Evolutionary conservation across 768 basidiomycete species (phyloP).

Genomic region (Pleurotus cornucopiae): DNA sequence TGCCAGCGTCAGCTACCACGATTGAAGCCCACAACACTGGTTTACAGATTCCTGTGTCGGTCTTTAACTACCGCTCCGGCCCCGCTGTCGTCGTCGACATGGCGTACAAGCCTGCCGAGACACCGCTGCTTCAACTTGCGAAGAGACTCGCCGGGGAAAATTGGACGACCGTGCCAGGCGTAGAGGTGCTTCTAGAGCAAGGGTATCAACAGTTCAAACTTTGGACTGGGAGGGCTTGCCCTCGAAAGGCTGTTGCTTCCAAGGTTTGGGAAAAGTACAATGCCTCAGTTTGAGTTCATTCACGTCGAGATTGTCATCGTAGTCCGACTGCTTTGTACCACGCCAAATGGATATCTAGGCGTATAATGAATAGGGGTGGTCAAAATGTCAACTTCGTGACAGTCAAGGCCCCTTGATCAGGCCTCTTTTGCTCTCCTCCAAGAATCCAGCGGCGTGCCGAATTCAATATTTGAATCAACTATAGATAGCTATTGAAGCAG

Average conservation of each 20-base stretch:
- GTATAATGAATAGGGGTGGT: too few species aligned
- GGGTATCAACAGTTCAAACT: slow-evolving; percentile 80
- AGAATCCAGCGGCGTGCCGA: neutral
- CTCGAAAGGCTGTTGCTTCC: slow-evolving; percentile 39
- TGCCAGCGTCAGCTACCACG: slow-evolving; percentile 67
- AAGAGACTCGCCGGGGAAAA: slow-evolving; percentile 33
- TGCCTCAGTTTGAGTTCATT: neutral
- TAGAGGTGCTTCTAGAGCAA: slow-evolving; percentile 86
- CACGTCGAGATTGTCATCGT: too few species aligned
- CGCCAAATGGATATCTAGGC: too few species aligned
- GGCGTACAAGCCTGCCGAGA: slow-evolving; percentile 89
- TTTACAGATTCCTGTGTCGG: slow-evolving; percentile 47
- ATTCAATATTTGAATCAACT: too few species aligned
- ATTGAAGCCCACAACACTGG: slow-evolving; percentile 19
- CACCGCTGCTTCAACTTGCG: slow-evolving; percentile 74
- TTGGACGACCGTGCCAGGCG: slow-evolving; percentile 74
- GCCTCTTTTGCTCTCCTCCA: neutral
- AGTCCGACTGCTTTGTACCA: too few species aligned
- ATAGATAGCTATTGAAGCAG: too few species aligned
- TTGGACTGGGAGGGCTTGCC: slow-evolving; percentile 73
- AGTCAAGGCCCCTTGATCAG: neutral
- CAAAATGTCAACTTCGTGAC: neutral
- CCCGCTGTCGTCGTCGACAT: slow-evolving; percentile 82
- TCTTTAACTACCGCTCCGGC: slow-evolving; percentile 52
- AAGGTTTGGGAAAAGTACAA: slow-evolving; percentile 33